Conservation (phyloP, 805 yeast species). For the Scheffersomyces stipitis region DNA sequence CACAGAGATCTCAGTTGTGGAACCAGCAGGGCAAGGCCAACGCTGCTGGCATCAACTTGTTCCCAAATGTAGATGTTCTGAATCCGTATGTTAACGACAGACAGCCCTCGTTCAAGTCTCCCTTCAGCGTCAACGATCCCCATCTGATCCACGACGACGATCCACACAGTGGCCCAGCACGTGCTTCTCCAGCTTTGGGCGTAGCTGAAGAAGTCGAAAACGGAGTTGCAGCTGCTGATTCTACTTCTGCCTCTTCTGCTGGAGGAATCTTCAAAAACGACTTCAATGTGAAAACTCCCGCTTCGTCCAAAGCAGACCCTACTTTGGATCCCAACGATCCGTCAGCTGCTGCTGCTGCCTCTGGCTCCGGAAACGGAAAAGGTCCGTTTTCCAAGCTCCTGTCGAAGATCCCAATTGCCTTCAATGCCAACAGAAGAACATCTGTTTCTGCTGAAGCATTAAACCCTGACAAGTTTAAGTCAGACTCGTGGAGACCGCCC, state of each 20-base stretch:
- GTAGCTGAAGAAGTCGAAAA: background rate
- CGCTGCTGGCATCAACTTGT: conserved; percentile 51
- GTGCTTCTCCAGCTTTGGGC: conserved; percentile 2
- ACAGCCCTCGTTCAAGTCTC: conserved; percentile 56
- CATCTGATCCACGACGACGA: conserved; percentile 43
- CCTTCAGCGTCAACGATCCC: conserved; percentile 66
- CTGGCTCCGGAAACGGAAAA: conserved; percentile 19
- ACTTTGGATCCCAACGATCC: conserved; percentile 14
- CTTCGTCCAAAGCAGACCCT: conserved; percentile 5
- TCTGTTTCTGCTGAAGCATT: conserved; percentile 88
- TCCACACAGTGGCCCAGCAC: conserved; percentile 9
- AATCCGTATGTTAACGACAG: conserved; percentile 31
- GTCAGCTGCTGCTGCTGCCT: conserved; percentile 15
- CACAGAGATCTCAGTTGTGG: conserved; percentile 56
- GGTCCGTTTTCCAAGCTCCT: conserved; percentile 21
- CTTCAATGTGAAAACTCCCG: conserved; percentile 12
- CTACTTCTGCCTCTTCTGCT: conserved; percentile 7
- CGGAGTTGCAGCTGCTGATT: conserved; percentile 1
- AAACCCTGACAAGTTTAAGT: conserved; percentile 67
- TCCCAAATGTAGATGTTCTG: conserved; percentile 36
- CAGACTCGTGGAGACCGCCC: conserved; percentile 74
- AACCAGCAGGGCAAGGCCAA: conserved; percentile 48
- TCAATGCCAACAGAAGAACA: conserved; percentile 81
- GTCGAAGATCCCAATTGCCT: conserved; percentile 52
- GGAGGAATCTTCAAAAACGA: conserved; percentile 14